Evolutionary conservation across 164 flowering plant species (phyloP), one percentile per base, ranked within the genome.

Genomic region (Magnolia officinalis): DNA sequence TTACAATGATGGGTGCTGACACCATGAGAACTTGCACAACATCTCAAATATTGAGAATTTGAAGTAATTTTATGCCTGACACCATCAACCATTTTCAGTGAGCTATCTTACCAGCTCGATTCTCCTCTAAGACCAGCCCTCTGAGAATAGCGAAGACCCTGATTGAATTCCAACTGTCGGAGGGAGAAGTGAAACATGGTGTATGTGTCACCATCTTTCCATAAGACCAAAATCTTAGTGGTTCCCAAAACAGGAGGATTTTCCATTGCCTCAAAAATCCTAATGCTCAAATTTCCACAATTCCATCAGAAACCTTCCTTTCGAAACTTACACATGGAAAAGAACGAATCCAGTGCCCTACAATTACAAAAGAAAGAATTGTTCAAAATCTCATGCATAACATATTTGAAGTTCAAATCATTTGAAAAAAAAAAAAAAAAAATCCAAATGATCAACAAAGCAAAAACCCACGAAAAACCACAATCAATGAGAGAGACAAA

Each of bases 11-110:
- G 83, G 7, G 89, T 83, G 67, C 79, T 87, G 49, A 85, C 78
- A 78, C 78, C 85, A 74, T 89, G 85, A 2, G 94, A 87, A 49
- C 84, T 88, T 2, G 89, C 75, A 24, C 86, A 82, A 72, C 93
- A 92, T 79, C 75, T 85, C 11, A 89, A 45, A 19, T 72, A 72
- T 26, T 75, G 66, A 11, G 74, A 61, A 73, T 50, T 72, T 23
- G 83, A 80, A 63, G 63, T 50, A 55, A 73, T 50, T 78, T 80
- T 89, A 50, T 83, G 84, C 76, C 82, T 59, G 13, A 73, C 70
- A 75, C 80, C 79, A 26, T 26, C 29, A 1, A 26, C 29, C 29
- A 82, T 74, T 83, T 85, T 93, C 72, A 86, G n/a, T 9, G 77
- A 70, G 52, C 75, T 50, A 59, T 63, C 29, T 76, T 81, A 83